Evolutionary conservation across 805 yeast species (phyloP).

Genomic region (Lachancea kluyveri): DNA sequence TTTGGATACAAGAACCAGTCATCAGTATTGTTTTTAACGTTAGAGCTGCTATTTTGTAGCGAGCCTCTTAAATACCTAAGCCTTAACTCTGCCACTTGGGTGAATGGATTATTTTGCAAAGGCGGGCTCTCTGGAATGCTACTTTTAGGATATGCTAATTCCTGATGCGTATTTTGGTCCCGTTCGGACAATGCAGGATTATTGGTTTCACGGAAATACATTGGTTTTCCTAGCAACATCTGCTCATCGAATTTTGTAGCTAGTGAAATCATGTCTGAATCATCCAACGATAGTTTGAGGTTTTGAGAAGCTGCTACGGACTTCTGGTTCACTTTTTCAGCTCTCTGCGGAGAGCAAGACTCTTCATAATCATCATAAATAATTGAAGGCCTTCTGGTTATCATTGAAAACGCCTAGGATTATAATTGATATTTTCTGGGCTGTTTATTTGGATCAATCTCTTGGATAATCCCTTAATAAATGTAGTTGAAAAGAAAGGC

Average conservation of each 20-base stretch:
- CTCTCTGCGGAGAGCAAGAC: constrained; percentile 1
- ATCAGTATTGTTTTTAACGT: constrained; percentile 60
- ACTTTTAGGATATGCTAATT: constrained; percentile 1
- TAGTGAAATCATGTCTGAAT: constrained; percentile 27
- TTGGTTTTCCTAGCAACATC: constrained; percentile 29
- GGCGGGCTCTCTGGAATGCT: constrained; percentile 4
- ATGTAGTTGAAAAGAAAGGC: no score
- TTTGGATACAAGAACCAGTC: constrained; percentile 81
- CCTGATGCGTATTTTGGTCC: constrained; percentile 1
- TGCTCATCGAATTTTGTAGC: constrained; percentile 27
- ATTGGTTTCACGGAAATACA: constrained; percentile 21
- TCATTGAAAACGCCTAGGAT: no score
- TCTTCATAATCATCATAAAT: constrained; percentile 4
- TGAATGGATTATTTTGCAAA: constrained; percentile 21
- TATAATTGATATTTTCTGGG: no score
- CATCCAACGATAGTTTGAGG: constrained; percentile 22
- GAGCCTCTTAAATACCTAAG: constrained; percentile 60
- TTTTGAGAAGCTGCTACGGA: constrained; percentile 1
- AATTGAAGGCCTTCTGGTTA: constrained; percentile 5
- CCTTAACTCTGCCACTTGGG: constrained; percentile 41
- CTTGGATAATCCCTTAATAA: no score
- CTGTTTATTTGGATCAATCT: no score
- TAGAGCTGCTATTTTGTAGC: constrained; percentile 57
- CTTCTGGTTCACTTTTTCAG: constrained; percentile 2
- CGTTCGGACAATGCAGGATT: constrained; percentile 6